Evolutionary conservation across 2,329 filamentous ascomycete genomes (phyloP).

Genomic region (Ophiostoma perfectum): DNA sequence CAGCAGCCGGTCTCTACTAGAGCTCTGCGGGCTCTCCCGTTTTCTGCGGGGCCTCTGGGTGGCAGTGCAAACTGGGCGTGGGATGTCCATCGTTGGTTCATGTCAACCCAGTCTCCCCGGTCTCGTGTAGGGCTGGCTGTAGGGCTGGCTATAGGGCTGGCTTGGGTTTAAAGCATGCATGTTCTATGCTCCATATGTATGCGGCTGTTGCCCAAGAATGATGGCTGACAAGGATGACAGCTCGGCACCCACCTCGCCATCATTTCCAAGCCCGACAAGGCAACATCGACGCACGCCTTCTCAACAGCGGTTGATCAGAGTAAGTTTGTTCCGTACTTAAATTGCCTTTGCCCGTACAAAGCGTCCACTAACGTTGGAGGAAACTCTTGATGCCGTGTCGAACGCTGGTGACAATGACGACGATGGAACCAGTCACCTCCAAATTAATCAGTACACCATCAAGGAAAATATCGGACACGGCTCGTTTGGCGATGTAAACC

Average conservation of each 20-base stretch:
- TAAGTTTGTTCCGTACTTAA: conserved; percentile 29
- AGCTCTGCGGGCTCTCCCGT: background rate
- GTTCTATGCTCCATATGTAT: background rate
- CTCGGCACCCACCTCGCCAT: conserved; percentile 39
- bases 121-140: background rate
- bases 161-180: background rate
- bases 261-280: conserved; percentile 50
- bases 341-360: background rate
- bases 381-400: conserved; percentile 85
- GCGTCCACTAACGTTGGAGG: conserved; percentile 46
- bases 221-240: conserved; percentile 30
- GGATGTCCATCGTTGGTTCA: background rate
- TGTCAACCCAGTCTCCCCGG: background rate
- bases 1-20: background rate
- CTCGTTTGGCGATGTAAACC: conserved; percentile 89
- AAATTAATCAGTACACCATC: conserved; percentile 93
- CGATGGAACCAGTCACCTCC: conserved; percentile 74
- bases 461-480: conserved; percentile 94
- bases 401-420: conserved; percentile 80
- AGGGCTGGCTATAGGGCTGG: background rate
- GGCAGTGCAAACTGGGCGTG: conserved; percentile 8
- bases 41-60: conserved; percentile 11
- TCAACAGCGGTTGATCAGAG: conserved; percentile 54
- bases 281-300: conserved; percentile 55
- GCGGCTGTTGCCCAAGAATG: background rate